Base-by-base conservation (phyloP, 768 basidiomycete genomes). In the Sporobolomyces roseus region DNA sequence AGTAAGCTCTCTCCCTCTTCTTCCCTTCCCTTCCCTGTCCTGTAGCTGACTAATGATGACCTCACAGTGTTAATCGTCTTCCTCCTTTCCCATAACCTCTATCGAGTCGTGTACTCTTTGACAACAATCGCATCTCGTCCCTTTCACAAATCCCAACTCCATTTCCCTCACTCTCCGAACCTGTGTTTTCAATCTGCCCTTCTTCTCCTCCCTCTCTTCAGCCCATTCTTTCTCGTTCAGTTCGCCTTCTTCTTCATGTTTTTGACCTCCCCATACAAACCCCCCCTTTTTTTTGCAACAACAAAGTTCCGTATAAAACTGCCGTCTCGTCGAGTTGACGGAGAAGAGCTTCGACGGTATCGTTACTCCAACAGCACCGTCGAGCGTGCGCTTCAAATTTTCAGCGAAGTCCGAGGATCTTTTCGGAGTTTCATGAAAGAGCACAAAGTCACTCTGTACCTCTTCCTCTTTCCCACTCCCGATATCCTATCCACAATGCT, bases 51-150 rank as follows among this genome's bases (percentile, higher is more conserved):
- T 41, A 41, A 41, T 9, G 9, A 9, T 41, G 10, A 17, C 16
- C 30, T 53, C 23, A 29, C 55, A 65, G 63, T 65, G 63, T 48
- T 65, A 51, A 58, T 38, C 63, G 43, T 9, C 10, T 51, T 12
- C 30, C 25, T 51, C 7, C 19, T 27, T 29, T 9, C 50, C 6
- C 27, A n/a, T n/a, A n/a, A n/a, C n/a, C n/a, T n/a, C n/a, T n/a
- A n/a, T n/a, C n/a, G n/a, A n/a, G n/a, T n/a, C n/a, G n/a, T n/a
- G n/a, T n/a, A n/a, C n/a, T n/a, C n/a, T n/a, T 27, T 7, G 14
- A 23, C 45, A 46, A 9, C 38, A 21, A 6, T 46, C 14, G 14
- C 45, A 16, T 6, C 23, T 21, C 14, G 23, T 16, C 23, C 45
- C 14, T 46, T 46, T 7, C 45, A 21, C 45, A 46, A 46, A 41